phyloP scores from a whole-genome alignment of 306 rosid genomes.

The Ammopiptanthus mongolicus region DNA sequence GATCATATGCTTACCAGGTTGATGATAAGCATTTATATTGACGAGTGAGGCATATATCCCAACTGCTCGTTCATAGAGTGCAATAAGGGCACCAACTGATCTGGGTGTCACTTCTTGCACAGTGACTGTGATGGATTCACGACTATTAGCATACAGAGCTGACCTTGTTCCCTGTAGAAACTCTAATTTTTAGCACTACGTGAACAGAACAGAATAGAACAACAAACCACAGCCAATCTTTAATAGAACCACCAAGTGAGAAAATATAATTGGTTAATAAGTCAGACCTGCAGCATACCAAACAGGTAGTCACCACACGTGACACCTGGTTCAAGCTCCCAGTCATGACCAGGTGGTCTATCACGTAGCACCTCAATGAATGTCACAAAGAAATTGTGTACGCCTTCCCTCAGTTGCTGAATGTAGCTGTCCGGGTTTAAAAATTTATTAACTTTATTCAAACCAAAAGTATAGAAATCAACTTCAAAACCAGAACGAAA shows the following conservation, averaged over 20 bases:
- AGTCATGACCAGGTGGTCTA: constrained; percentile 77
- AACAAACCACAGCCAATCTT: background rate
- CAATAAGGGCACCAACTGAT: constrained; percentile 59
- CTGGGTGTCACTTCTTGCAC: constrained; percentile 65
- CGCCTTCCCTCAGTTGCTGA: constrained; percentile 69
- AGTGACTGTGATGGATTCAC: constrained; percentile 59
- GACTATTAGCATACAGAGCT: constrained; percentile 51
- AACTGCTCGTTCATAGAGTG: constrained; percentile 67
- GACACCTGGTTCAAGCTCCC: constrained; percentile 81
- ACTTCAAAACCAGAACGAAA: constrained; percentile 13
- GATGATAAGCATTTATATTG: constrained; percentile 69
- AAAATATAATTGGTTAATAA: background rate
- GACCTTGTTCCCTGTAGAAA: constrained; percentile 57
- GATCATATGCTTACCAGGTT: constrained; percentile 42
- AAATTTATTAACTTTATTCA: background rate
- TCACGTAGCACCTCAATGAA: constrained; percentile 64
- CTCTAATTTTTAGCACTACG: background rate
- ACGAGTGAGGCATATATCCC: constrained; percentile 59
- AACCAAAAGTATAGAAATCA: background rate
- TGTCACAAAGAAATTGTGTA: constrained; percentile 62
- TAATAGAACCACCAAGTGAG: background rate
- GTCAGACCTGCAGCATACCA: constrained; percentile 65
- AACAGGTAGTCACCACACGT: constrained; percentile 77
- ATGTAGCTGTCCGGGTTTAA: constrained; percentile 42
- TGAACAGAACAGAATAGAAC: background rate